Percentiles rank a stretch among this genome's conserved stretches.
These are phyloP conservation scores for Heritiera fomes DNA, from an alignment of 345 rosid species.

Conservation along the genomic window DNA sequence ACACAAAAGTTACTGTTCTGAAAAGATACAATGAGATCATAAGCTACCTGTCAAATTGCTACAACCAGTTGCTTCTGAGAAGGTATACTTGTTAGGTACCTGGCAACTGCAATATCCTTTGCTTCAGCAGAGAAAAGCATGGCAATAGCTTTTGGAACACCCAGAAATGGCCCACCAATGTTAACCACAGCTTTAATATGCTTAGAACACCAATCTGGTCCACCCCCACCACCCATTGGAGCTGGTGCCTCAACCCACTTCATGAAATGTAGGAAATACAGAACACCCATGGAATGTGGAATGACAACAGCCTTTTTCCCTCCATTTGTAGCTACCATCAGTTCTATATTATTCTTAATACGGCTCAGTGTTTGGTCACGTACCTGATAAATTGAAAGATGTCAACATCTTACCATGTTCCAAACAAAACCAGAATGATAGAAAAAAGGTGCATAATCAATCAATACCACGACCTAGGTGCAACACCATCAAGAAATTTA, in stretches of 20 bases:
- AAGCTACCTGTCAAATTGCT: background rate
- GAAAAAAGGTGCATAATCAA: background rate
- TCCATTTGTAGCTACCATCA: conserved; percentile 80
- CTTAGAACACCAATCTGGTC: conserved; percentile 90
- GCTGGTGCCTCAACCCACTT: conserved; percentile 99
- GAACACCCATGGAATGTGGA: conserved; percentile 98
- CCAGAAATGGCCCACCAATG: conserved; percentile 92
- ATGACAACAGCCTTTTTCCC: conserved; percentile 82
- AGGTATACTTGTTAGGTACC: conserved; percentile 40
- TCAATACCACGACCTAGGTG: background rate
- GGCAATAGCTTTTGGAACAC: conserved; percentile 85
- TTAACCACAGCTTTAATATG: conserved; percentile 91
- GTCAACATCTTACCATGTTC: background rate
- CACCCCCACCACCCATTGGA: conserved; percentile 98
- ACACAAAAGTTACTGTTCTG: background rate
- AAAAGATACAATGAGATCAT: background rate
- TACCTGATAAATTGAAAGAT: conserved; percentile 5
- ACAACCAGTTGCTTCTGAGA: background rate
- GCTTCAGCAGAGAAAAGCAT: conserved; percentile 97
- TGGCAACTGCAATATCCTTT: conserved; percentile 88
- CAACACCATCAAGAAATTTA: background rate
- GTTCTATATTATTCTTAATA: conserved; percentile 36
- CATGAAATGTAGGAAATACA: conserved; percentile 91
- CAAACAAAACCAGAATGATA: background rate
- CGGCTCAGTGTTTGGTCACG: conserved; percentile 15